Evolutionary conservation across 495 filamentous ascomycete species (phyloP).

Genomic region (Penicillium mononematosum): DNA sequence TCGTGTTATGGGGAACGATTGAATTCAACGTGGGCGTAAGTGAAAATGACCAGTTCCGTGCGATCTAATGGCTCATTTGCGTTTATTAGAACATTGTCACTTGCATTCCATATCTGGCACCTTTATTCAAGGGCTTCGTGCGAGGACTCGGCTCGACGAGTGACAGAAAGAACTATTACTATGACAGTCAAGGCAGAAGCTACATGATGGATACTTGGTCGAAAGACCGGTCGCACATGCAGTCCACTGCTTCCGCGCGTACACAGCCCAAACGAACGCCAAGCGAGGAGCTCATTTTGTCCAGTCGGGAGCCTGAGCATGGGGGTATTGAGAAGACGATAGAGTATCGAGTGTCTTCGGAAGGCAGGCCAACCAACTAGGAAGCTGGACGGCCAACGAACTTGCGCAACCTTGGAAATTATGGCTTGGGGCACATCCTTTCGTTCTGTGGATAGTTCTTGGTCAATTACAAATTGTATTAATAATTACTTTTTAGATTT

Average conservation of each 20-base stretch:
- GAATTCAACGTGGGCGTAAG: constrained; percentile 57
- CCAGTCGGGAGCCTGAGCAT: constrained; percentile 24
- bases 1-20: constrained; percentile 58
- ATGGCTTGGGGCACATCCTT: not conserved
- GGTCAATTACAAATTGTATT: not conserved
- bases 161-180: constrained; percentile 22
- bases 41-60: not conserved
- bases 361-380: constrained; percentile 16
- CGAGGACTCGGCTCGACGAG: constrained; percentile 33
- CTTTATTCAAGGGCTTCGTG: constrained; percentile 39
- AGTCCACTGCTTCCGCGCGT: constrained; percentile 30
- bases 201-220: constrained; percentile 39
- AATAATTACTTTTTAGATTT: not conserved
- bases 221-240: constrained; percentile 31
- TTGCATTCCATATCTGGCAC: constrained; percentile 47
- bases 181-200: constrained; percentile 16
- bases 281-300: constrained; percentile 50
- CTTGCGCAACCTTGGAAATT: not conserved
- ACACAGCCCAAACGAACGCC: constrained; percentile 27
- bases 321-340: constrained; percentile 46
- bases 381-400: not conserved
- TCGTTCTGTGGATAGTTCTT: not conserved
- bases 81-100: constrained; percentile 45
- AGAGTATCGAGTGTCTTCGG: constrained; percentile 44
- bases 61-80: not conserved